Evolutionary conservation across 108 stramenopile genomes (phyloP).

Genomic region (Cyclotella cryptica): DNA sequence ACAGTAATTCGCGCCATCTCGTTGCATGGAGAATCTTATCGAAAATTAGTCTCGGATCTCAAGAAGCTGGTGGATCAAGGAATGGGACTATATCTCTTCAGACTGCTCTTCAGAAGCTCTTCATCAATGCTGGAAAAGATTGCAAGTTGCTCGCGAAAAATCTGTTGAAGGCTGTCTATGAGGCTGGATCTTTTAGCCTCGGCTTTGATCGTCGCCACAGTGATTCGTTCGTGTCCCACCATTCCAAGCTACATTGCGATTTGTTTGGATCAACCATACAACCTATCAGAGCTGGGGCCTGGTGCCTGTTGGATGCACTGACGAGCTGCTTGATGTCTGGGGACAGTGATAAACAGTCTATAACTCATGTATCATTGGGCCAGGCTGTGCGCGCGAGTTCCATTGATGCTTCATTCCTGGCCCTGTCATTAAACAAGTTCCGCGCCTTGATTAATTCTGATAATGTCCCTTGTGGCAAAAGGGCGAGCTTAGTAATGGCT

Average conservation of each 20-base stretch:
- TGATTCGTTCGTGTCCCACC: constrained; percentile 25
- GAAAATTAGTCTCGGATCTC: constrained; percentile 53
- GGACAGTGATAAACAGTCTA: constrained; percentile 12
- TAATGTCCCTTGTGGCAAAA: constrained; percentile 29
- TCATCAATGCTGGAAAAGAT: constrained; percentile 41
- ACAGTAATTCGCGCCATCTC: constrained; percentile 26
- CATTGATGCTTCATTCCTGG: constrained; percentile 60
- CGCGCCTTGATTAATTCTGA: constrained; percentile 38
- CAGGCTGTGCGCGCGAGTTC: constrained; percentile 38
- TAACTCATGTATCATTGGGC: constrained; percentile 43
- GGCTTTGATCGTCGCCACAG: constrained; percentile 32
- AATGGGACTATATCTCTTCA: constrained; percentile 61
- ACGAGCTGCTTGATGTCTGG: constrained; percentile 41
- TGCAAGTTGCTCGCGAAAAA: constrained; percentile 44
- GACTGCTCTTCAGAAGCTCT: constrained; percentile 62
- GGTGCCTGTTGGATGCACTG: constrained; percentile 82
- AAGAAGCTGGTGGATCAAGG: constrained; percentile 62
- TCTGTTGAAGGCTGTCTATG: constrained; percentile 42
- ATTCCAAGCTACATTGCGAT: constrained; percentile 21
- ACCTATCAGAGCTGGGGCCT: constrained; percentile 56
- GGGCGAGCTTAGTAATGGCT: constrained; percentile 26
- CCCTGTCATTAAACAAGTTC: constrained; percentile 58
- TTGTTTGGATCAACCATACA: constrained; percentile 31
- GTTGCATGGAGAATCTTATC: constrained; percentile 76
- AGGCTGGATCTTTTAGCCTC: constrained; percentile 26